Evolutionary conservation across 73 alveolate species (phyloP).

Genomic region (Symbiodinium pilosum): DNA sequence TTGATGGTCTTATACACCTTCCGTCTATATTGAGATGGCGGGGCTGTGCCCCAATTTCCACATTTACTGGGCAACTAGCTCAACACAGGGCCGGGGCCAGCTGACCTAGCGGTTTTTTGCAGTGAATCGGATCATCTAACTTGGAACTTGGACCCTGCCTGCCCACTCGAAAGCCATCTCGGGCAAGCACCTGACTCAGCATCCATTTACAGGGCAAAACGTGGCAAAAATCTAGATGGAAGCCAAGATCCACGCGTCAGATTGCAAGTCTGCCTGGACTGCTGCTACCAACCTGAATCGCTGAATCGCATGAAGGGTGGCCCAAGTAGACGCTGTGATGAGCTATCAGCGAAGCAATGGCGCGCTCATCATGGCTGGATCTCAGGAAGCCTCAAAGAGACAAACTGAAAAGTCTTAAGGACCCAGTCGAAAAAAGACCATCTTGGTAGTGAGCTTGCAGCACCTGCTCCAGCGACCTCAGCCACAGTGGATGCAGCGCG

Average conservation of each 20-base stretch:
- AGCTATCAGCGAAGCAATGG: constrained; percentile 11
- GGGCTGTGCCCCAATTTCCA: too few species aligned
- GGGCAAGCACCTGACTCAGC: background rate
- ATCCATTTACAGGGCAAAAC: too few species aligned
- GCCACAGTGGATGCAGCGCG: background rate
- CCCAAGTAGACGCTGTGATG: background rate
- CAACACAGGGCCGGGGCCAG: background rate
- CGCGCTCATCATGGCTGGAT: background rate
- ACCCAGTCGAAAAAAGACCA: background rate
- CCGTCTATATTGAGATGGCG: too few species aligned
- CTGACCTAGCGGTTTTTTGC: background rate
- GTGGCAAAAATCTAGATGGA: background rate
- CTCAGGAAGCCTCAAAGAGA: background rate
- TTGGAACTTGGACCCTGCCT: too few species aligned
- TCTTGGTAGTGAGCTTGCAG: background rate
- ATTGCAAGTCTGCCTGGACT: constrained; percentile 51
- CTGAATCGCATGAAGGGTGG: too few species aligned
- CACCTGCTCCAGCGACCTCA: background rate
- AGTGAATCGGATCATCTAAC: too few species aligned
- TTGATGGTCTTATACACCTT: too few species aligned
- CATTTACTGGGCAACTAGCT: background rate
- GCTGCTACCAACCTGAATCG: constrained; percentile 37
- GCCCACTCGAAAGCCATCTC: constrained; percentile 56
- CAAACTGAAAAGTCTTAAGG: background rate
- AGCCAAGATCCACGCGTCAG: background rate